Evolutionary conservation across 495 filamentous ascomycete species (phyloP).

Genomic region (Aspergillus campestris): DNA sequence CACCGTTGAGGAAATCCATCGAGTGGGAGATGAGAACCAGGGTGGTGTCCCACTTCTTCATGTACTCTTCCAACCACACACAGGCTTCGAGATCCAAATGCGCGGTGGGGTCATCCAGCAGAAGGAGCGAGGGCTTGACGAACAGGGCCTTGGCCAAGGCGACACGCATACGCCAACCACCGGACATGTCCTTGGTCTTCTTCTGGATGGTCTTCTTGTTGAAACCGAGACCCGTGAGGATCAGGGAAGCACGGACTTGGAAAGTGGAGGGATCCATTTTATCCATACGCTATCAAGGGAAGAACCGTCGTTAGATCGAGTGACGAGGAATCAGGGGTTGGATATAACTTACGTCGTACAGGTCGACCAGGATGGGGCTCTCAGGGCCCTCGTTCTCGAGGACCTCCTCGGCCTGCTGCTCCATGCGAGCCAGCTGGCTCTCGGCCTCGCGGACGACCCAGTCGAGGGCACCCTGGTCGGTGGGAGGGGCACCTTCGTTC

Average conservation of each 20-base stretch:
- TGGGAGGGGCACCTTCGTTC: slow-evolving; percentile 93
- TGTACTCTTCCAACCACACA: slow-evolving; percentile 98
- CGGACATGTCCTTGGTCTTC: slow-evolving; percentile 99
- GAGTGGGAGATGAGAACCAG: slow-evolving; percentile 94
- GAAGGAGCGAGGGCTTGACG: slow-evolving; percentile 89
- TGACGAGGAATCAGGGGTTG: not conserved
- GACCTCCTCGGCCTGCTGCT: slow-evolving; percentile 80
- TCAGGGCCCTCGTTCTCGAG: slow-evolving; percentile 89
- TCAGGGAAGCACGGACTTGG: slow-evolving; percentile 88
- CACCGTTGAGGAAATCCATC: slow-evolving; percentile 98
- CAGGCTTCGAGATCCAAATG: slow-evolving; percentile 99
- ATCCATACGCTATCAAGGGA: slow-evolving; percentile 72
- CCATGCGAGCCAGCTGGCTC: slow-evolving; percentile 82
- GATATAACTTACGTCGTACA: slow-evolving; percentile 77
- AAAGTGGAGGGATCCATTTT: slow-evolving; percentile 99
- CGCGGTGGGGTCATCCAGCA: slow-evolving; percentile 97
- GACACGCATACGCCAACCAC: slow-evolving; percentile 99
- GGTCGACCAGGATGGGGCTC: slow-evolving; percentile 79
- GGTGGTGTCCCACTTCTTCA: slow-evolving; percentile 99
- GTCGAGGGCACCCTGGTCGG: slow-evolving; percentile 81
- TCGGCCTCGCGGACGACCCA: slow-evolving; percentile 97
- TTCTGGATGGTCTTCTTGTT: slow-evolving; percentile 96
- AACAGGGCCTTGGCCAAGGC: slow-evolving; percentile 96
- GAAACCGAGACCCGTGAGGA: slow-evolving; percentile 97
- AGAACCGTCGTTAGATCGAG: slow-evolving; percentile 20